Evolutionary conservation across 1,284 basidiomycete genomes (phyloP).

Genomic region (Amylostereum areolatum): DNA sequence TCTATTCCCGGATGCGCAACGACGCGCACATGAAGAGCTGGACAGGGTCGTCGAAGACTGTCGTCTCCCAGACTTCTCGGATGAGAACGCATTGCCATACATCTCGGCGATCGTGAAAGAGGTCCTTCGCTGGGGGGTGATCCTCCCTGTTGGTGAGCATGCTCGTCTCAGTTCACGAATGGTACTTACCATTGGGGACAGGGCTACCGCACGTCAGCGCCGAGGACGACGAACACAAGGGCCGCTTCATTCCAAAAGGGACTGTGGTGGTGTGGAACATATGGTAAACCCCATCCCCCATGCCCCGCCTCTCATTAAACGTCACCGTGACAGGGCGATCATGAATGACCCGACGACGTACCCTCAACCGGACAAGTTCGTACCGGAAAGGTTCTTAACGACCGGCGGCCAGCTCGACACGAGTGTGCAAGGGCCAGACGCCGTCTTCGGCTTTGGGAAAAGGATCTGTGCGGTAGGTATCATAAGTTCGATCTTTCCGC

Average conservation of each 20-base stretch:
- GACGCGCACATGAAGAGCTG: slow-evolving; percentile 12
- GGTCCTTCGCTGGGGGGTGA: slow-evolving; percentile 11
- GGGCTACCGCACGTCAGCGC: slow-evolving; percentile 9
- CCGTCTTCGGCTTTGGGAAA: slow-evolving; percentile 16
- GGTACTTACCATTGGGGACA: background rate
- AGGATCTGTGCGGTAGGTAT: slow-evolving; percentile 10
- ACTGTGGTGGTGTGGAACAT: slow-evolving; percentile 5
- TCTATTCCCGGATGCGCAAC: slow-evolving; percentile 11
- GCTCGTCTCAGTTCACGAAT: background rate
- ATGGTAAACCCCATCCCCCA: slow-evolving; percentile 4
- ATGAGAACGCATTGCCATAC: slow-evolving; percentile 11
- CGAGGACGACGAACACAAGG: slow-evolving; percentile 12
- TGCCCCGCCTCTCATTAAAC: background rate
- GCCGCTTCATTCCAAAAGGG: slow-evolving; percentile 13
- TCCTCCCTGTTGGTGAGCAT: background rate
- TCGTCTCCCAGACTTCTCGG: slow-evolving; percentile 11
- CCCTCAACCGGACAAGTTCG: slow-evolving; percentile 11
- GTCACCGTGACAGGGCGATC: slow-evolving; percentile 7
- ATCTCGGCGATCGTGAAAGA: slow-evolving; percentile 13
- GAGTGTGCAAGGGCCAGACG: slow-evolving; percentile 2
- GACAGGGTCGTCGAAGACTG: slow-evolving; percentile 10
- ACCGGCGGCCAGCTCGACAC: background rate
- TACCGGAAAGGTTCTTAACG: slow-evolving; percentile 15
- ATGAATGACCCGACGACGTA: slow-evolving; percentile 9
- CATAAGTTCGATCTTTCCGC: no score